Base-by-base conservation (phyloP, 164 flowering plant species). In the Kalanchoe fedtschenkoi region DNA sequence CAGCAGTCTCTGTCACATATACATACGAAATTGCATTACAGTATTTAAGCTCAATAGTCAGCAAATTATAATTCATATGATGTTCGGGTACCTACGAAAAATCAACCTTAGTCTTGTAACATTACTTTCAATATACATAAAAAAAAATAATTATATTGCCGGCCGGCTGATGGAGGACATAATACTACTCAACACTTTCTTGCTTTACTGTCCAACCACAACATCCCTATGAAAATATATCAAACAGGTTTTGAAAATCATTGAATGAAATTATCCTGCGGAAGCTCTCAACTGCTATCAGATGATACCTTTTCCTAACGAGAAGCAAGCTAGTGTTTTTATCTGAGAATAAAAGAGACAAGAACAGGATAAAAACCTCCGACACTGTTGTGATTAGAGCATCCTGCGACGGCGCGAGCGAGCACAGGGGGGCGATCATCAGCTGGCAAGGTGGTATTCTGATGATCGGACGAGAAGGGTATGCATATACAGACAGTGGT, bases 1-100 rank as follows among this genome's bases (percentile, higher is more conserved):
- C 96, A 35, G 83, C 89, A 63, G 64, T 68, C 76, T 92, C 98
- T 92, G 55, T 47, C 55, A 47, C 24, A 14, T 22, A 47, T 2
- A 42, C 53, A 0, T 44, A n/a, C 21, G 22, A 21, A n/a, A 44
- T n/a, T 44, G 24, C 53, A 44, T n/a, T 44, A 4, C 53, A 44
- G 9, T n/a, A 11, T 28, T 5, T 28, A 26, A 44, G 24, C 53
- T 44, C 53, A 44, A 14, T 42, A 17, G 17, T 16, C 15, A 5
- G 7, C 24, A 24, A 47, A 47, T 6, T 21, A 47, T 6, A 47
- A 3, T 21, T 42, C 47, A 19, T 8, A n/a, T 7, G 28, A 47
- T 29, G 22, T n/a, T 47, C 29, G 9, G 10, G 30, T 24, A 22
- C 29, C 22, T 22, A 8, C 28, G 4, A 47, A 46, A 47, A 47